Base-by-base conservation (phyloP, 805 yeast genomes). In the Candida maesae region DNA sequence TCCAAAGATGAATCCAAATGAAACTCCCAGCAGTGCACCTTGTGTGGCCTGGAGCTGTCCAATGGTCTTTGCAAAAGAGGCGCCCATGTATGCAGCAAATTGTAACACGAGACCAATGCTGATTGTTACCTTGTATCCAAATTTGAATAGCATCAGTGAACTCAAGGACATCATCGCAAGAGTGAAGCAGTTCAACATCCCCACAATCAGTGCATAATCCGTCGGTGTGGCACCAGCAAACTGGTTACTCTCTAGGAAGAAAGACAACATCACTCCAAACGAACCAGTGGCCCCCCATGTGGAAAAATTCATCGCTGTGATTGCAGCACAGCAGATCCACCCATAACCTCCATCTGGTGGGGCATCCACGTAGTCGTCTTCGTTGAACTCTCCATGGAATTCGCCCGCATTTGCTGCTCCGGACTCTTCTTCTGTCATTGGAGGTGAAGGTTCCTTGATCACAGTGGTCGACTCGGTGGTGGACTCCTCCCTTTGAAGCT, bases 191-290 rank as follows among this genome's bases (percentile, higher is more conserved):
- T 75, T 63, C 0, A 71, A 65, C 6, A 78, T 36, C 2, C 84
- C 81, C 16, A 82, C 82, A 45, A 79, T 67, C 29, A 75, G 47
- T 4, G 83, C 81, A 56, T 63, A 79, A 39, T 74, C 77, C 29
- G 69, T 70, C 46, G 67, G 63, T 10, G 70, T 59, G 0, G 81
- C 81, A 7, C 73, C 78, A 0, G 68, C 65, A 41, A 78, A 79
- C 31, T 55, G 47, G 43, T 63, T 52, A 3, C 65, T 45, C 10
- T 64, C 55, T 10, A 73, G 48, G 52, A 76, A 79, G 53, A 65
- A 74, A 32, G 70, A 62, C 15, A 79, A 60, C 52, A 72, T 74
- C 3, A 79, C 77, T 12, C 83, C 82, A 51, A 66, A 79, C 0
- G 71, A 65, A 9, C 77, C 66, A 48, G 74, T 77, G 9, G 71